These are phyloP conservation scores for Nevesoporus exiguus DNA, from an alignment of 768 basidiomycete genomes.

Conservation along the genomic window DNA sequence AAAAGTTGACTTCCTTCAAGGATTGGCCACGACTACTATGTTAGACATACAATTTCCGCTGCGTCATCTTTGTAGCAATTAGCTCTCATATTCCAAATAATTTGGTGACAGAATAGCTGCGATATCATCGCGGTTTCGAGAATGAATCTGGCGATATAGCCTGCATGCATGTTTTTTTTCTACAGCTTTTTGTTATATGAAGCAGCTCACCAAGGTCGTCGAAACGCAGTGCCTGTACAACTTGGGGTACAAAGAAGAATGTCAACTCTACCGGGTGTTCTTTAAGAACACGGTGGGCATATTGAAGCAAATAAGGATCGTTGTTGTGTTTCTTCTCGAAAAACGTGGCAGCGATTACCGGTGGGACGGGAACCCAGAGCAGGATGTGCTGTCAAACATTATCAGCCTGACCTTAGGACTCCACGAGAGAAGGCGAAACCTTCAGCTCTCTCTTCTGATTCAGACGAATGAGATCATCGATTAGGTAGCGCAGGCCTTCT, in stretches of 20 bases:
- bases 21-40: neutral
- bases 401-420: neutral
- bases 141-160: slow-evolving; percentile 92
- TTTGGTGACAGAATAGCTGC: slow-evolving; percentile 97
- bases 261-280: slow-evolving; percentile 93
- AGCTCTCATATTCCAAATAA: slow-evolving; percentile 99
- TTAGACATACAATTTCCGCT: slow-evolving; percentile 66
- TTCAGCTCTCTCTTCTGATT: slow-evolving; percentile 66
- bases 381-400: slow-evolving; percentile 64
- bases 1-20: slow-evolving; percentile 3
- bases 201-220: slow-evolving; percentile 72
- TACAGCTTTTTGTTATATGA: neutral
- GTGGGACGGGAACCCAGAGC: slow-evolving; percentile 86
- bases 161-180: slow-evolving; percentile 37
- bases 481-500: slow-evolving; percentile 76
- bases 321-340: slow-evolving; percentile 84
- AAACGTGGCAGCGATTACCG: slow-evolving; percentile 73
- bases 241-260: slow-evolving; percentile 99
- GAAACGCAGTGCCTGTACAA: slow-evolving; percentile 91
- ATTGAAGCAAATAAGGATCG: slow-evolving; percentile 87
- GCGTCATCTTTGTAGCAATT: slow-evolving; percentile 93
- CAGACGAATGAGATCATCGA: slow-evolving; percentile 67
- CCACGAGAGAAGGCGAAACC: slow-evolving; percentile 40
- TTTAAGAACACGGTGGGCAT: slow-evolving; percentile 91
- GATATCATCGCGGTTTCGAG: slow-evolving; percentile 97